These are phyloP conservation scores for Alloteropsis angusta DNA, from an alignment of 202 grass and related monocot species.

Conservation along the genomic window DNA sequence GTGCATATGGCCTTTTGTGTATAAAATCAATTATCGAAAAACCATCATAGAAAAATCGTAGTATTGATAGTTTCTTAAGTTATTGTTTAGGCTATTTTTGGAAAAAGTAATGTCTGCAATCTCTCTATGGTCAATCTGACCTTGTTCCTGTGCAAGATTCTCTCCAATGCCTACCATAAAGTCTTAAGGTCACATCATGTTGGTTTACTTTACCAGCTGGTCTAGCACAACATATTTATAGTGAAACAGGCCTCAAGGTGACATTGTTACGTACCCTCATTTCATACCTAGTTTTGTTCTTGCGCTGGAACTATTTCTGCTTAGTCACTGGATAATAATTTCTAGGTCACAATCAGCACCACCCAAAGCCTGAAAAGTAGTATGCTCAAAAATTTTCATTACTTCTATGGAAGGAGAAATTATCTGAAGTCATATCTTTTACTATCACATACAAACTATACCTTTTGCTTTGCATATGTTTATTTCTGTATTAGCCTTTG, in stretches of 20 bases:
- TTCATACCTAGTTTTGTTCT: slow-evolving; percentile 10
- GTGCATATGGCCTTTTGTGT: not conserved
- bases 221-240: not conserved
- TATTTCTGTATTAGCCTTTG: not conserved
- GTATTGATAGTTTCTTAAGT: not conserved
- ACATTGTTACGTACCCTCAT: not conserved
- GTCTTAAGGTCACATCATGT: not conserved
- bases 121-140: not conserved
- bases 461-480: not conserved
- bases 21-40: not conserved
- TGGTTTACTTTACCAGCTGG: not conserved
- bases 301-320: not conserved
- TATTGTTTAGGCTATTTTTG: not conserved
- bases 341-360: not conserved
- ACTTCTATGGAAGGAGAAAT: slow-evolving; percentile 15
- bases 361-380: not conserved
- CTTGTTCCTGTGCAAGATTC: slow-evolving; percentile 14
- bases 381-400: not conserved
- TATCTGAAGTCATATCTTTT: not conserved
- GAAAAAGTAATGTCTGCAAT: not conserved
- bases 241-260: not conserved
- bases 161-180: not conserved
- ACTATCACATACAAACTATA: not conserved
- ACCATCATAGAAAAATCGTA: not conserved
- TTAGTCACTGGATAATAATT: not conserved